Base-by-base conservation (phyloP, 371 early-diverging fungal genomes). In the Rhizopus stolonifer region DNA sequence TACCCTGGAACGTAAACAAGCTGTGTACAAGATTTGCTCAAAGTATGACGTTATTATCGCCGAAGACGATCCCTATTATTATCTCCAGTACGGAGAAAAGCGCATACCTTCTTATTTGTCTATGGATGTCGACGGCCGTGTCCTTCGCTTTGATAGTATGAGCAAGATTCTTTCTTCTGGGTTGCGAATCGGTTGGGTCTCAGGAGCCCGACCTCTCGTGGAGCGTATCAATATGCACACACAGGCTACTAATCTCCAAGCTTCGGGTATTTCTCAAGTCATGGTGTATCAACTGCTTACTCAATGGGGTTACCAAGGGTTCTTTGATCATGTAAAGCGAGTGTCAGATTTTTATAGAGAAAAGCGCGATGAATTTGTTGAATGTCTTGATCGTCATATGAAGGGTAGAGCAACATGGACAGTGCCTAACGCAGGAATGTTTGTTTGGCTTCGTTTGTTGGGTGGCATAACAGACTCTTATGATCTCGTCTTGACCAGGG, bases 61-160 rank as follows among this genome's bases (percentile, higher is more conserved):
- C 17, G 89, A 90, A 64, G 92, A 91, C 49, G 92, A 91, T 57
- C 88, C 92, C 8, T 91, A 90, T 56, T 90, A 87, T 52, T 89
- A 83, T 46, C 61, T 91, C n/a, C 87, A 88, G 56, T 64, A 50
- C 25, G 40, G 26, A 14, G 25, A 33, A 14, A 19, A 56, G 2
- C 73, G 79, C 13, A 63, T 70, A 0, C 82, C 86, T 0, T 84
- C 84, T 1, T 93, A 89, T 64, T 69, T 90, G 10, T 87, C 89
- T 1, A 68, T 93, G 69, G 92, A 92, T 74, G 71, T 66, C 0
- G 89, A 92, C 56, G 87, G 82, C 10, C 82, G 92, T 23, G 92
- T 93, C 0, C 61, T 93, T n/a, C 78, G 94, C 5, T 87, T 89
- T 50, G 94, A 93, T 56, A 87, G 87, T 47, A 81, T 91, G 70